Percentiles rank a stretch among this genome's conserved stretches.
Evolutionary conservation across 805 yeast species (phyloP).

Genomic region (Clavispora carvajalis): DNA sequence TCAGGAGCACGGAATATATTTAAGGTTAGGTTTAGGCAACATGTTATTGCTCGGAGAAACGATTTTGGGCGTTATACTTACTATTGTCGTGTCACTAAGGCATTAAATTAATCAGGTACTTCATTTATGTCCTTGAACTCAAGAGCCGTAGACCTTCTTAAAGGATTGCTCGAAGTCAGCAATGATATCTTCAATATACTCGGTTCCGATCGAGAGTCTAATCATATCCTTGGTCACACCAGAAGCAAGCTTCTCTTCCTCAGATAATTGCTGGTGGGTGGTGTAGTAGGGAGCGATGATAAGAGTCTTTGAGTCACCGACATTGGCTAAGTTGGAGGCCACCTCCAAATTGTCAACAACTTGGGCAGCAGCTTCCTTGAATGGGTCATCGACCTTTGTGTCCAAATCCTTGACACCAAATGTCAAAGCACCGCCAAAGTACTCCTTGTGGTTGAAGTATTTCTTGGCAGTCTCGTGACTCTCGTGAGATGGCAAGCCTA

Average conservation of each 20-base stretch:
- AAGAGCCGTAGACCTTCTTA: slow-evolving; percentile 44
- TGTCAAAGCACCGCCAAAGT: slow-evolving; percentile 83
- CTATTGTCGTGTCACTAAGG: not conserved
- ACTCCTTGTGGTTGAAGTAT: slow-evolving; percentile 50
- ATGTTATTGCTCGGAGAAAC: not conserved
- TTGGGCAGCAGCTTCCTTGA: slow-evolving; percentile 71
- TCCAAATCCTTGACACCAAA: slow-evolving; percentile 74
- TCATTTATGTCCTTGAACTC: not conserved
- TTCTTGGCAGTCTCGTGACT: slow-evolving; percentile 80
- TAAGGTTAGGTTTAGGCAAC: not conserved
- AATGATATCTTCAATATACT: slow-evolving; percentile 18
- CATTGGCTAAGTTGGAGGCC: slow-evolving; percentile 92
- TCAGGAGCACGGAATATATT: not conserved
- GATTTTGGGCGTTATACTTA: not conserved
- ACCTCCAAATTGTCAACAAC: slow-evolving; percentile 80
- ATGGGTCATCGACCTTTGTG: slow-evolving; percentile 47
- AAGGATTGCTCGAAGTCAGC: slow-evolving; percentile 63
- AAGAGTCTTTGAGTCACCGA: slow-evolving; percentile 93
- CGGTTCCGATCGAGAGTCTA: slow-evolving; percentile 44
- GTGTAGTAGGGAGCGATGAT: slow-evolving; percentile 96
- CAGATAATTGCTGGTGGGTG: slow-evolving; percentile 86
- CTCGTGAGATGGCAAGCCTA: slow-evolving; percentile 77
- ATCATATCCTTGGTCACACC: slow-evolving; percentile 89
- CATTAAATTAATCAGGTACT: not conserved
- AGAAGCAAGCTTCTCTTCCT: slow-evolving; percentile 71